A percentile compares a stretch with the other conserved stretches of the same genome.
phyloP scores from a whole-genome alignment of 352 stramenopile genomes.

The Pythium vanterpoolii region DNA sequence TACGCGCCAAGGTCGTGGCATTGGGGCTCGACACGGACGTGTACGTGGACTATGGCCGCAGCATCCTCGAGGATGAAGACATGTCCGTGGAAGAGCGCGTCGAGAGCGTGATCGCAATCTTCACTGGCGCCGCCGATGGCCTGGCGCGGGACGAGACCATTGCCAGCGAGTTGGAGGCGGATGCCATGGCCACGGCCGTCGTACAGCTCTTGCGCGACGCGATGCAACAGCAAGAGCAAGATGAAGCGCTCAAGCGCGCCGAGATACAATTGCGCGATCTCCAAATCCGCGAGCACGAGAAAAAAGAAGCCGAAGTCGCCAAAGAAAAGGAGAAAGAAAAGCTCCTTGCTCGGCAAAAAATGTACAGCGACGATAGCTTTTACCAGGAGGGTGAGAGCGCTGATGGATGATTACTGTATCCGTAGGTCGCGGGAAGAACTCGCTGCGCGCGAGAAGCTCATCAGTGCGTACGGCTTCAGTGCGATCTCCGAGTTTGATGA shows the following conservation, averaged over 20 bases:
- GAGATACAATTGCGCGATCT: constrained; percentile 55
- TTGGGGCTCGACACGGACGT: constrained; percentile 66
- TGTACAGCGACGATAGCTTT: no score
- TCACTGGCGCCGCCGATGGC: constrained; percentile 52
- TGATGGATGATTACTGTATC: not conserved
- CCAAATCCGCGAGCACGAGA: constrained; percentile 54
- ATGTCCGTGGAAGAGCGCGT: constrained; percentile 68
- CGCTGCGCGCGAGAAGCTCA: constrained; percentile 65
- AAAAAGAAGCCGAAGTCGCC: constrained; percentile 52
- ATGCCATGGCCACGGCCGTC: constrained; percentile 50
- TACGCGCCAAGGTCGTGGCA: constrained; percentile 49
- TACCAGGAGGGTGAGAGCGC: not conserved
- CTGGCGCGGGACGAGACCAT: constrained; percentile 39
- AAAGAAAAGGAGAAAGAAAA: constrained; percentile 58
- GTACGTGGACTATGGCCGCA: constrained; percentile 72
- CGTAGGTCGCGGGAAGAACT: constrained; percentile 64
- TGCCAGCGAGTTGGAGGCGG: constrained; percentile 33
- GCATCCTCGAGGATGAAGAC: constrained; percentile 72
- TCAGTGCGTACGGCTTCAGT: constrained; percentile 77
- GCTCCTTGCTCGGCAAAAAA: constrained; percentile 57
- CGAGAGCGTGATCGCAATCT: constrained; percentile 57
- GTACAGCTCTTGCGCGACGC: constrained; percentile 36
- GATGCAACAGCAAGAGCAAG: constrained; percentile 31
- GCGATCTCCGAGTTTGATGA: constrained; percentile 82
- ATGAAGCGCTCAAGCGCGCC: constrained; percentile 35